Evolutionary conservation across 441 rosid species (phyloP).

Genomic region (Bocquillonia castaneifolia): DNA sequence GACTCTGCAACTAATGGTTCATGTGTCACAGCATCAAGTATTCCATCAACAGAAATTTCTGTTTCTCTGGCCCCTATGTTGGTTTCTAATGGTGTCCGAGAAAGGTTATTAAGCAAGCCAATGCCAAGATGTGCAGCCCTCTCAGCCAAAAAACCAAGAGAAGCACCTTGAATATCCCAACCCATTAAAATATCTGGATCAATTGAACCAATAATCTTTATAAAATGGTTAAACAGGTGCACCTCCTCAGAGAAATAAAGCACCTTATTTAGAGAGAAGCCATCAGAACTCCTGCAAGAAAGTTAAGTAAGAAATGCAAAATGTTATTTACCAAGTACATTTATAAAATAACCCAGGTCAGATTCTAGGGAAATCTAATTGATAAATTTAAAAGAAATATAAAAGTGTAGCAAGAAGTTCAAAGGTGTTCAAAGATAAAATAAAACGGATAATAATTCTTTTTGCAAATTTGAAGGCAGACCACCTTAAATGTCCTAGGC

Average conservation of each 20-base stretch:
- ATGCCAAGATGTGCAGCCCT: constrained; percentile 92
- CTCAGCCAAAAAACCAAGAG: constrained; percentile 96
- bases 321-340: neutral
- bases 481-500: too few relatives aligned
- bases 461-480: too few relatives aligned
- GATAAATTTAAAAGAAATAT: too few relatives aligned
- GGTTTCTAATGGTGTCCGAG: constrained; percentile 58
- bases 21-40: constrained; percentile 31
- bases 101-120: constrained; percentile 69
- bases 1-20: constrained; percentile 43
- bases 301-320: constrained; percentile 9
- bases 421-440: too few relatives aligned
- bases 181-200: constrained; percentile 92
- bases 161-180: constrained; percentile 95
- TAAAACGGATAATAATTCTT: too few relatives aligned
- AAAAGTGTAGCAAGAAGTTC: too few relatives aligned
- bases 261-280: constrained; percentile 58
- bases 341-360: too few relatives aligned
- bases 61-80: constrained; percentile 29
- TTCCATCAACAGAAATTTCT: constrained; percentile 37
- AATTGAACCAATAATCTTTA: constrained; percentile 43
- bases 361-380: too few relatives aligned
- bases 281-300: constrained; percentile 66
- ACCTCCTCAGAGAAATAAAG: constrained; percentile 61
- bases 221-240: constrained; percentile 53